A percentile compares a stretch with the other conserved stretches of the same genome.
Evolutionary conservation across 192 early-diverging fungal genomes (phyloP).

Genomic region (Podila horticola): DNA sequence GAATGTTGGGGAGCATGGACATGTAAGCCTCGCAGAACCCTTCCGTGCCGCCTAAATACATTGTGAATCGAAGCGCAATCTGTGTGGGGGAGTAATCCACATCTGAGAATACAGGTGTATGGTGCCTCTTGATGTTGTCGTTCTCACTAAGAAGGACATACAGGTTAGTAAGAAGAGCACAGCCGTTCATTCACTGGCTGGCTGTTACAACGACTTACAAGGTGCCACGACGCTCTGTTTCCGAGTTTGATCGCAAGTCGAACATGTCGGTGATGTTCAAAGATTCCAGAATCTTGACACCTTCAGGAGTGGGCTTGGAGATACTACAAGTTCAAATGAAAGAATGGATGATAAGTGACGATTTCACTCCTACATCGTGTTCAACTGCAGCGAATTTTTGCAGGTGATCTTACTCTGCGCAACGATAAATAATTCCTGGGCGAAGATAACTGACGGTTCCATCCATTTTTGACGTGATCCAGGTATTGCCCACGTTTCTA

Average conservation of each 20-base stretch:
- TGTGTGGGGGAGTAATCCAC: constrained; percentile 67
- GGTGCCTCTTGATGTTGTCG: constrained; percentile 49
- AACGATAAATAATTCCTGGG: constrained; percentile 58
- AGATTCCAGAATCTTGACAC: constrained; percentile 54
- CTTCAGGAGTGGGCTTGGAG: constrained; percentile 53
- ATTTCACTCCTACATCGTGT: not conserved
- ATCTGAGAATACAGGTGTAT: constrained; percentile 61
- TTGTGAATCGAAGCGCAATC: constrained; percentile 61
- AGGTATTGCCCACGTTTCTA: constrained; percentile 65
- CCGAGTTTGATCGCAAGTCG: constrained; percentile 65
- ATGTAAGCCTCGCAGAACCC: constrained; percentile 64
- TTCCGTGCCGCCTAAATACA: constrained; percentile 63
- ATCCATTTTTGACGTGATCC: constrained; percentile 45
- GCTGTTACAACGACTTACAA: constrained; percentile 32
- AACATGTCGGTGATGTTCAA: constrained; percentile 61
- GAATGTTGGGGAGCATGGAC: constrained; percentile 57
- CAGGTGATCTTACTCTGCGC: constrained; percentile 53
- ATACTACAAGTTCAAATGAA: constrained; percentile 38
- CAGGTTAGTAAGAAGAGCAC: not conserved
- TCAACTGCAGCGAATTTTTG: no score
- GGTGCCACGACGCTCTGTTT: constrained; percentile 56
- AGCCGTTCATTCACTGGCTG: not conserved
- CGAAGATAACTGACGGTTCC: constrained; percentile 58
- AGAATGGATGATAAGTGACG: constrained; percentile 25
- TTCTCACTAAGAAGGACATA: constrained; percentile 39